phyloP scores from a whole-genome alignment of 2,329 filamentous ascomycete genomes.

The Paracamarosporium sp. region DNA sequence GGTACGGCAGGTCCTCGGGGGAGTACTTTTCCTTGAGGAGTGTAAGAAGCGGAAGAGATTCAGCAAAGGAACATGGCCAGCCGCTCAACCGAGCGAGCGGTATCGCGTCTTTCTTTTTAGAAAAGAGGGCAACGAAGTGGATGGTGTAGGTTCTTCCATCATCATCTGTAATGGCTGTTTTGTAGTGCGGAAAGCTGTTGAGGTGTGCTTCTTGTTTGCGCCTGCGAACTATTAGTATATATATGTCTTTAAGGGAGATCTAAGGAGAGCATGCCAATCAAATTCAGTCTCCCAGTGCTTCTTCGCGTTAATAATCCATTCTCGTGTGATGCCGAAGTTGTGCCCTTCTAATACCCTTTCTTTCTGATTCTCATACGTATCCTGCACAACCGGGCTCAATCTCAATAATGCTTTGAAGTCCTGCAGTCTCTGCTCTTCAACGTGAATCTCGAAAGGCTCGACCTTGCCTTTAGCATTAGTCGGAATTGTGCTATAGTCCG shows the following conservation, averaged over 20 bases:
- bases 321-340: constrained; percentile 38
- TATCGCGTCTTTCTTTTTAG: constrained; percentile 55
- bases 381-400: constrained; percentile 37
- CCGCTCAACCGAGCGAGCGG: constrained; percentile 63
- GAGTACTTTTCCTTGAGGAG: constrained; percentile 57
- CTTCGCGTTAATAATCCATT: constrained; percentile 40
- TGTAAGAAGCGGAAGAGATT: constrained; percentile 62
- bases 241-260: neutral
- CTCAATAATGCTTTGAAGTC: constrained; percentile 37
- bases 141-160: constrained; percentile 49
- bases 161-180: constrained; percentile 49
- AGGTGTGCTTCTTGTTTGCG: constrained; percentile 50
- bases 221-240: constrained; percentile 24
- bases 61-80: constrained; percentile 62
- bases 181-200: constrained; percentile 61
- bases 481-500: constrained; percentile 9
- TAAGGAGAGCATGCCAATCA: constrained; percentile 33
- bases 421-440: constrained; percentile 35
- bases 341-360: constrained; percentile 27
- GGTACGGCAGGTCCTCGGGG: constrained; percentile 60
- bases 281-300: constrained; percentile 39
- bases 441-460: constrained; percentile 30
- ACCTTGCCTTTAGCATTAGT: neutral
- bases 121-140: constrained; percentile 64
- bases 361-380: constrained; percentile 36